phyloP scores from a whole-genome alignment of 768 basidiomycete genomes.

The Termitomyces sp. region DNA sequence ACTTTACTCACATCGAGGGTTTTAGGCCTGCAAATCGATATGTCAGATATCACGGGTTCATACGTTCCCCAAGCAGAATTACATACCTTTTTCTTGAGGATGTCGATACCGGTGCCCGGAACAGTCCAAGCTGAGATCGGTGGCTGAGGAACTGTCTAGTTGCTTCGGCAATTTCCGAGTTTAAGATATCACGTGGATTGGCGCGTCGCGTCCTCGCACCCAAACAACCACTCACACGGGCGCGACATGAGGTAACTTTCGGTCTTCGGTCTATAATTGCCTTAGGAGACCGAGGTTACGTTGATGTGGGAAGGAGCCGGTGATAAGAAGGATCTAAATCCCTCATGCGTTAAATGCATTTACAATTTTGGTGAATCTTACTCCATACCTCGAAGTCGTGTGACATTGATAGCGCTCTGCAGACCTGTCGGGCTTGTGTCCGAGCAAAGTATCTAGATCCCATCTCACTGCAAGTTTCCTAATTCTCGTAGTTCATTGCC shows the following conservation, averaged over 20 bases:
- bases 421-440: no score
- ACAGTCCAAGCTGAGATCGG: conserved; percentile 19
- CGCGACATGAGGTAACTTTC: background rate
- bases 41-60: conserved; percentile 5
- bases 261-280: background rate
- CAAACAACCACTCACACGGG: background rate
- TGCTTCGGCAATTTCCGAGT: conserved; percentile 25
- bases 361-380: background rate
- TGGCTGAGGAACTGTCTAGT: conserved; percentile 35
- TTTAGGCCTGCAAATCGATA: conserved; percentile 6
- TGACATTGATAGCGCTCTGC: background rate
- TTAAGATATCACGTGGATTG: background rate
- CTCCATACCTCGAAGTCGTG: background rate
- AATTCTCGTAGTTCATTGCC: background rate
- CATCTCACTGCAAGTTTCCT: background rate
- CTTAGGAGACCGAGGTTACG: background rate
- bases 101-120: conserved; percentile 48
- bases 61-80: conserved; percentile 6
- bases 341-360: no score
- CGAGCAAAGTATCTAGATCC: background rate
- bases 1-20: conserved; percentile 27
- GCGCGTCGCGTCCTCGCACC: background rate
- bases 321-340: background rate
- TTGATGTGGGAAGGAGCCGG: background rate
- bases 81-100: conserved; percentile 42